Percentiles rank a stretch among this genome's conserved stretches.
These are phyloP conservation scores for Collybia sp. DNA, from an alignment of 768 basidiomycete species.

Conservation along the genomic window DNA sequence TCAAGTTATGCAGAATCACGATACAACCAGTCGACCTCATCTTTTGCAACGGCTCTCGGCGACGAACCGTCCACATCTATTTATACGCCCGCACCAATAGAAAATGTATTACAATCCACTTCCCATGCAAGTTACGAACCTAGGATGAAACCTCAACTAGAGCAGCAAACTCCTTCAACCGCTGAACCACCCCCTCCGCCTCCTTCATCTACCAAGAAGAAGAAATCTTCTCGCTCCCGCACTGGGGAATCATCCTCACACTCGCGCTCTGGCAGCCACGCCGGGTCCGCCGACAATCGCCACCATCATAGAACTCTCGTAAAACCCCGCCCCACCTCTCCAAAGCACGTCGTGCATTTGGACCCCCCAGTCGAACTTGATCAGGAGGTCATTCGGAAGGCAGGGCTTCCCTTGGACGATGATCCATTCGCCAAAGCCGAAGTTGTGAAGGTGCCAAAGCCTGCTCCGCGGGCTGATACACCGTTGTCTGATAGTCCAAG, in stretches of 20 bases:
- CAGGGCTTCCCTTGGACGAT: conserved; percentile 38
- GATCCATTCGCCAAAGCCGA: conserved; percentile 55
- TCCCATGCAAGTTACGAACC: too few relatives aligned
- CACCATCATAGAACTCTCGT: neutral
- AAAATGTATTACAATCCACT: too few relatives aligned
- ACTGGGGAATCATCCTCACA: neutral
- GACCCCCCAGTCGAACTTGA: conserved; percentile 19
- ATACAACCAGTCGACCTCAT: too few relatives aligned
- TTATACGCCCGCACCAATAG: neutral
- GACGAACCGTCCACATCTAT: neutral
- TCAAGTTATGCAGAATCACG: too few relatives aligned
- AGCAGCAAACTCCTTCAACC: too few relatives aligned
- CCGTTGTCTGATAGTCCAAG: neutral
- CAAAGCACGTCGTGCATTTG: conserved; percentile 6
- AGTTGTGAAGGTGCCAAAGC: conserved; percentile 45
- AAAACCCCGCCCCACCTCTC: neutral
- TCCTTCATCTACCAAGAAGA: too few relatives aligned
- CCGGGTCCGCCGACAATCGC: neutral
- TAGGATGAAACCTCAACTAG: too few relatives aligned
- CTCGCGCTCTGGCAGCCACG: conserved; percentile 1
- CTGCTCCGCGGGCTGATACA: conserved; percentile 6
- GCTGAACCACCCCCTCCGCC: too few relatives aligned
- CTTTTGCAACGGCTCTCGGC: too few relatives aligned
- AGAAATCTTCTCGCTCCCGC: neutral
- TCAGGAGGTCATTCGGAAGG: conserved; percentile 20